These are phyloP conservation scores for Entomortierella parvispora DNA, from an alignment of 192 early-diverging fungal species.

Conservation along the genomic window DNA sequence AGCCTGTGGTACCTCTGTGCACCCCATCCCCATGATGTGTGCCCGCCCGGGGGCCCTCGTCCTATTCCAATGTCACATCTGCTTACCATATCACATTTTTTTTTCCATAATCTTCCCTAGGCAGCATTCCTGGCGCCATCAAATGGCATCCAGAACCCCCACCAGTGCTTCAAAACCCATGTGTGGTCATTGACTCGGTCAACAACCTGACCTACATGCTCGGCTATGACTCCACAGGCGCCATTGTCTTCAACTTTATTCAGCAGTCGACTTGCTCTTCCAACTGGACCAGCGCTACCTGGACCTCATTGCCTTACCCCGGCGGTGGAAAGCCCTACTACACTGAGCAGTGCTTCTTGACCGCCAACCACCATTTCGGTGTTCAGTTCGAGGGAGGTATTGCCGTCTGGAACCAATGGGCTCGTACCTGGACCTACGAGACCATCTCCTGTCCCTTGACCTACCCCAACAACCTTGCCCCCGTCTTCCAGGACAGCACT, in stretches of 20 bases:
- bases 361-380: constrained; percentile 35
- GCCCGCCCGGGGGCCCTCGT: too few species aligned
- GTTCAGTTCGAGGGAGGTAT: constrained; percentile 48
- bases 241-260: constrained; percentile 40
- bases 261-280: constrained; percentile 42
- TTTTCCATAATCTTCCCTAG: neutral
- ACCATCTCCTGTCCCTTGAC: constrained; percentile 26
- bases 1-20: neutral
- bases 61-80: too few species aligned
- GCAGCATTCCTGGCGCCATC: neutral
- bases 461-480: constrained; percentile 42
- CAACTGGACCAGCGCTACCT: constrained; percentile 29
- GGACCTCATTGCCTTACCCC: constrained; percentile 47
- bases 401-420: constrained; percentile 51
- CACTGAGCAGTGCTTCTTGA: constrained; percentile 49
- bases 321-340: constrained; percentile 46
- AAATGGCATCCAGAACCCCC: constrained; percentile 50
- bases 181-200: constrained; percentile 38
- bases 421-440: constrained; percentile 43
- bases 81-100: constrained; percentile 32
- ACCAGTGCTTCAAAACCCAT: constrained; percentile 50
- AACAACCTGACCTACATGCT: constrained; percentile 53
- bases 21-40: too few species aligned
- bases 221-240: constrained; percentile 38
- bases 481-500: constrained; percentile 32